Conservation (phyloP, 768 basidiomycete species). For the Crassisporium funariophilum region DNA sequence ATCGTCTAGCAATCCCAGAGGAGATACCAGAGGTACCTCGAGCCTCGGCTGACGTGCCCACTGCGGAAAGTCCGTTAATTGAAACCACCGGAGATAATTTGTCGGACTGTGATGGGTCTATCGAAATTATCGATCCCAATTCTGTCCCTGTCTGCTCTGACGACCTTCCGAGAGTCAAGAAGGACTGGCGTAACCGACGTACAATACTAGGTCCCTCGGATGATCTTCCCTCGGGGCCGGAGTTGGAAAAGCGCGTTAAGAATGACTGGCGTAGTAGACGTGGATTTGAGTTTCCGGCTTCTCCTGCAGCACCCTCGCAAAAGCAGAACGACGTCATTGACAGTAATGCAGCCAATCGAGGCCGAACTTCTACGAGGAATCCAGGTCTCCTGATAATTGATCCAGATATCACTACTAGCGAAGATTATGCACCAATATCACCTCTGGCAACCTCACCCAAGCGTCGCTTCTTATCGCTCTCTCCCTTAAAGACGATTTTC, state of each 20-base stretch:
- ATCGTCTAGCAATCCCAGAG: slow-evolving; percentile 23
- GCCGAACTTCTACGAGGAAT: slow-evolving; percentile 7
- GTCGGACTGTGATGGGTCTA: slow-evolving; percentile 52
- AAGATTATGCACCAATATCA: background rate
- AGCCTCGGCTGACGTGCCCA: background rate
- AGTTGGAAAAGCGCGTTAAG: slow-evolving; percentile 42
- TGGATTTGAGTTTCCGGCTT: slow-evolving; percentile 34
- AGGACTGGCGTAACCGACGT: too few relatives aligned
- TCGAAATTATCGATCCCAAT: slow-evolving; percentile 56
- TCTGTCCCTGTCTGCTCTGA: slow-evolving; percentile 36
- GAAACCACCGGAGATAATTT: slow-evolving; percentile 20
- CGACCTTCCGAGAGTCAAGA: slow-evolving; percentile 44
- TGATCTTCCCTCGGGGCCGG: too few relatives aligned
- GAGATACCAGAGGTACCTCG: slow-evolving; percentile 17
- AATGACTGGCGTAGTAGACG: slow-evolving; percentile 34
- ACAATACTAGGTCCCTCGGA: too few relatives aligned
- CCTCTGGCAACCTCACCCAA: slow-evolving; percentile 29
- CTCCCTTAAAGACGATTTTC: slow-evolving; percentile 50
- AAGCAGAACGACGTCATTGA: slow-evolving; percentile 5
- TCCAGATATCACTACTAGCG: slow-evolving; percentile 7
- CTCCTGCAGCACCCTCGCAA: slow-evolving; percentile 10
- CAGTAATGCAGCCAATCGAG: slow-evolving; percentile 10
- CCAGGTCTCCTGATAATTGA: slow-evolving; percentile 15
- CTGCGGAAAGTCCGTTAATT: slow-evolving; percentile 1
- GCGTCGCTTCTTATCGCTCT: slow-evolving; percentile 43